Percentiles rank a stretch among this genome's conserved stretches.
phyloP scores from a whole-genome alignment of 1,139 yeast genomes.

The Insectozyma bohioensis region DNA sequence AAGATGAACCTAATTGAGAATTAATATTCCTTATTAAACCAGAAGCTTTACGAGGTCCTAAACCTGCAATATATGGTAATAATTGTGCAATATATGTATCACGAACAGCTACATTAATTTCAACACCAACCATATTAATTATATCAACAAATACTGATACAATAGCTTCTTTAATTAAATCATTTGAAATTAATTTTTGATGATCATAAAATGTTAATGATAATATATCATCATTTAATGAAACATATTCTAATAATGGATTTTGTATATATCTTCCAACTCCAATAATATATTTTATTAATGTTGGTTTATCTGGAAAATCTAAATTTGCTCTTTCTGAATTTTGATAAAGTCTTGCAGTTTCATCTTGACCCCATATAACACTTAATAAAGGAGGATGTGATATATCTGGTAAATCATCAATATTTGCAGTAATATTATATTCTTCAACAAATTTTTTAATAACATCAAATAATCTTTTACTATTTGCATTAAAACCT shows the following conservation, averaged over 20 bases:
- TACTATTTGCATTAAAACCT: slow-evolving; percentile 79
- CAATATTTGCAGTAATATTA: slow-evolving; percentile 55
- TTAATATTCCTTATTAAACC: slow-evolving; percentile 83
- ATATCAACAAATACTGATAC: slow-evolving; percentile 88
- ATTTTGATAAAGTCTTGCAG: slow-evolving; percentile 84
- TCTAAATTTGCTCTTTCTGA: slow-evolving; percentile 76
- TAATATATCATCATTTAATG: slow-evolving; percentile 70
- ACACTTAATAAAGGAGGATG: slow-evolving; percentile 52
- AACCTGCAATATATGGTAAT: slow-evolving; percentile 80
- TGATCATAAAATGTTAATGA: slow-evolving; percentile 73
- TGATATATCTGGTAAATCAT: slow-evolving; percentile 36
- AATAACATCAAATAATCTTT: slow-evolving; percentile 58
- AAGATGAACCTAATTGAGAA: slow-evolving; percentile 62
- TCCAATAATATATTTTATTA: slow-evolving; percentile 85
- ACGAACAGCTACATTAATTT: slow-evolving; percentile 84
- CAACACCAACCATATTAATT: slow-evolving; percentile 89
- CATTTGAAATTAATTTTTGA: slow-evolving; percentile 70
- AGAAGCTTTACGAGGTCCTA: slow-evolving; percentile 93
- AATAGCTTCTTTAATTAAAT: slow-evolving; percentile 61
- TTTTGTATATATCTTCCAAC: slow-evolving; percentile 89
- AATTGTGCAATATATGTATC: slow-evolving; percentile 69
- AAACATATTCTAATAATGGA: slow-evolving; percentile 85
- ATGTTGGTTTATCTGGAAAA: slow-evolving; percentile 82
- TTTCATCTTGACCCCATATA: slow-evolving; percentile 89
- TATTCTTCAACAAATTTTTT: slow-evolving; percentile 58